These are phyloP conservation scores for Aspergillus quadricinctus DNA, from an alignment of 2,329 filamentous ascomycete genomes.

Conservation along the genomic window DNA sequence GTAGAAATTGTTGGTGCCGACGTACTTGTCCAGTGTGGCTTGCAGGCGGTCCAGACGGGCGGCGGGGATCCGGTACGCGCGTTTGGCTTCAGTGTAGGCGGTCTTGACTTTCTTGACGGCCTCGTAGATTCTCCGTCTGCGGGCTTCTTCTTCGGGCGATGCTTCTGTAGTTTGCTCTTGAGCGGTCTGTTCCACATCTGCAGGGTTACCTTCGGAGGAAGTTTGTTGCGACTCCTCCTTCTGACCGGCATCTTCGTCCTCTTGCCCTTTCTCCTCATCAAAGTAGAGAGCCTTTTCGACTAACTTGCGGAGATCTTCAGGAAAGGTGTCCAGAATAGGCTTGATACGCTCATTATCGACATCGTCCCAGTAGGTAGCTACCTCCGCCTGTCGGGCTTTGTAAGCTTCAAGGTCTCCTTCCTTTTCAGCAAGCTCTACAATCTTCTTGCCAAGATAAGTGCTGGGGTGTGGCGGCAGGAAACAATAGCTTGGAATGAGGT, in stretches of 20 bases:
- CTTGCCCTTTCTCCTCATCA: constrained; percentile 33
- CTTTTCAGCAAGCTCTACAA: constrained; percentile 73
- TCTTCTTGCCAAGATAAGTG: constrained; percentile 76
- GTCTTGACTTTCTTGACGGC: constrained; percentile 71
- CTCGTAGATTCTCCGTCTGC: constrained; percentile 52
- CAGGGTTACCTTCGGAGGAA: constrained; percentile 10
- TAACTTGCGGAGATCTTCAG: constrained; percentile 38
- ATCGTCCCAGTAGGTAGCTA: constrained; percentile 74
- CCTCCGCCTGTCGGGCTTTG: constrained; percentile 67
- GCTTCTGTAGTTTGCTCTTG: background rate
- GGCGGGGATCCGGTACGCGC: constrained; percentile 73
- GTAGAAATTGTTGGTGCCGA: constrained; percentile 88
- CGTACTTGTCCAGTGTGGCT: constrained; percentile 66
- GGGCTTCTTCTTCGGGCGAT: constrained; percentile 18
- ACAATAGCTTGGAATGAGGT: constrained; percentile 88
- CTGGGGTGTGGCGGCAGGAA: constrained; percentile 88
- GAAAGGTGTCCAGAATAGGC: constrained; percentile 52
- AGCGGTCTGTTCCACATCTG: background rate
- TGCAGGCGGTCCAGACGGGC: constrained; percentile 71
- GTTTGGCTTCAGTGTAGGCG: constrained; percentile 77
- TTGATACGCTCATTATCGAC: constrained; percentile 78
- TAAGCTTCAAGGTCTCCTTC: constrained; percentile 67
- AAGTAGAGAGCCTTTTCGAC: constrained; percentile 40
- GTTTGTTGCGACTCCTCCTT: constrained; percentile 13
- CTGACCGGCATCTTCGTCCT: constrained; percentile 14